Conservation (phyloP, 495 filamentous ascomycete genomes). For the Daldinia childiae region DNA sequence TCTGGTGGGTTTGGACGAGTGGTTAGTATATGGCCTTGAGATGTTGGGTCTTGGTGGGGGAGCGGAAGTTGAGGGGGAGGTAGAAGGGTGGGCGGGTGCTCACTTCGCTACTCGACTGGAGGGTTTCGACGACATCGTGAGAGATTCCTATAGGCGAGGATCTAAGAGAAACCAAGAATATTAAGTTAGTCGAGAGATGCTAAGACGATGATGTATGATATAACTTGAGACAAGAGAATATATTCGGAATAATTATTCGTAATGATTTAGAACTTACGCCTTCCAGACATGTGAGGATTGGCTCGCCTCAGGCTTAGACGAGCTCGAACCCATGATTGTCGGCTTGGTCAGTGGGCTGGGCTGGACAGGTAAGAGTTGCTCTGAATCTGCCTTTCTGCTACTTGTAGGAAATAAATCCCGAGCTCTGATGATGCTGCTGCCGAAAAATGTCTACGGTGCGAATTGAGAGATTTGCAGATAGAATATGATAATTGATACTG, state of each 20-base stretch:
- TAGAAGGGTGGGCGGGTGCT: conserved; percentile 22
- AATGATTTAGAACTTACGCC: conserved; percentile 48
- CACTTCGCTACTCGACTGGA: conserved; percentile 89
- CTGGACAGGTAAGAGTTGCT: conserved; percentile 21
- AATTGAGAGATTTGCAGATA: conserved; percentile 10
- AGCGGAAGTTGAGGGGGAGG: neutral
- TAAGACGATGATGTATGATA: neutral
- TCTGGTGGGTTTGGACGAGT: conserved; percentile 59
- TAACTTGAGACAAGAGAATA: neutral
- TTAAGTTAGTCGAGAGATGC: conserved; percentile 16
- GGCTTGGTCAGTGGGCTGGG: conserved; percentile 25
- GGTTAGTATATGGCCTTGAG: conserved; percentile 2
- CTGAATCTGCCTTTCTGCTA: conserved; percentile 13
- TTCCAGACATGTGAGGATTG: conserved; percentile 59
- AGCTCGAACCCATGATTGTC: conserved; percentile 58
- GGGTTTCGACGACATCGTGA: conserved; percentile 78
- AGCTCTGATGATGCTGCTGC: conserved; percentile 21
- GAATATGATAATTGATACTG: conserved; percentile 19
- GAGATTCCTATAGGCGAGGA: conserved; percentile 88
- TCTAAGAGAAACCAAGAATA: conserved; percentile 55
- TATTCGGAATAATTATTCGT: neutral
- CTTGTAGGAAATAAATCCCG: conserved; percentile 21
- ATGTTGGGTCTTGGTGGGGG: conserved; percentile 7
- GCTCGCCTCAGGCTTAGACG: conserved; percentile 56
- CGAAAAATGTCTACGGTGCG: conserved; percentile 37